Evolutionary conservation across 805 yeast genomes (phyloP), one percentile per base, ranked within the genome.

Genomic region (Wickerhamomyces rabaulensis): DNA sequence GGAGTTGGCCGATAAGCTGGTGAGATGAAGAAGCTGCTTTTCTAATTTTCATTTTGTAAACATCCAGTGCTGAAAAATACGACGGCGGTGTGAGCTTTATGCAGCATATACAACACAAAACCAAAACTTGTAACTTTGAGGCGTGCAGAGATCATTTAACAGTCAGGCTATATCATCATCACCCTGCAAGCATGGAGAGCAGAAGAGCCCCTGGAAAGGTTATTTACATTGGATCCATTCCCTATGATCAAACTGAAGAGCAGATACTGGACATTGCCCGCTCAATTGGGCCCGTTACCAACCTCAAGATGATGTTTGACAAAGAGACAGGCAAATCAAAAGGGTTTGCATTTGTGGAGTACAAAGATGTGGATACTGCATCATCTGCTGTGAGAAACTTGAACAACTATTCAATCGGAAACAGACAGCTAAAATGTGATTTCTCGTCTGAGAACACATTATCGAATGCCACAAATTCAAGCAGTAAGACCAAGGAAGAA

Each of bases 191-290:
- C 5, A 33, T 33, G 36, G 36, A 33, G 55, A 42, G 47, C 16
- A 43, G 49, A 26, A 52, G 47, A 45, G 43, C 47, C 6, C 68
- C 70, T 15, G 63, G 69, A 7, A 63, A 66, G 48, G 78, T 77
- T 29, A 84, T 89, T 3, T 86, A 86, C 57, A 78, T 91, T 38
- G 36, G 96, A 3, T 84, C 88, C 15, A 86, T 92, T 35, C 98
- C 98, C 1, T 89, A 82, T 61, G 97, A 92, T 58, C 89, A 87
- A 60, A 87, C 97, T 0, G 98, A 92, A 62, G 95, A 89, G 56
- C 97, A 91, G 63, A 84, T 92, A n/a, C 66, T 79, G 54, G 95
- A 87, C 52, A 79, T 92, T 13, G 95, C 95, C 50, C 73, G 75
- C 47, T 82, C 95, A 2, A 94, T 88, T 2, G 98, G 97, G 1